Evolutionary conservation across 1,139 yeast species (phyloP).

Genomic region (Magnusiomyces paraingens): DNA sequence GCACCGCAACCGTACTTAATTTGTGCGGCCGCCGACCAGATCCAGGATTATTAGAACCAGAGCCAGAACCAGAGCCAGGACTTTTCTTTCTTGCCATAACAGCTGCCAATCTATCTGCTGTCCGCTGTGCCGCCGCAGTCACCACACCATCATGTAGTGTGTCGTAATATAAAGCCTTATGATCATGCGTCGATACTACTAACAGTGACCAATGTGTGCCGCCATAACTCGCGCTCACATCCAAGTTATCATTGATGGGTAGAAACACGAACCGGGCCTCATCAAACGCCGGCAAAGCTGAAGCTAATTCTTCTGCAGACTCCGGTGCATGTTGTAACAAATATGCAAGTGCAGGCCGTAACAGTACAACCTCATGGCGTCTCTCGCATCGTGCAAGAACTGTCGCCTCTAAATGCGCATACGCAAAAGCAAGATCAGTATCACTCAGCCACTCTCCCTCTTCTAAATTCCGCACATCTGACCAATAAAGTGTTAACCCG

Average conservation of each 20-base stretch:
- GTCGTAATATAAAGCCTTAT: constrained; percentile 41
- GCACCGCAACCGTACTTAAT: constrained; percentile 28
- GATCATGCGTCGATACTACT: constrained; percentile 37
- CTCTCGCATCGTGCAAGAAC: constrained; percentile 10
- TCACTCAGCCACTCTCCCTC: constrained; percentile 71
- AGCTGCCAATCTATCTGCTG: constrained; percentile 29
- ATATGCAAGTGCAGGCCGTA: constrained; percentile 40
- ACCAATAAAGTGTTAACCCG: constrained; percentile 41
- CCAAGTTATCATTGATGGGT: constrained; percentile 49
- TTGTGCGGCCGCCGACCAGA: constrained; percentile 8
- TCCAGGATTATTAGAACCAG: constrained; percentile 3
- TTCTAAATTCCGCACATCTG: constrained; percentile 41
- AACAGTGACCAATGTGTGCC: constrained; percentile 55
- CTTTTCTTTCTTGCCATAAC: constrained; percentile 26
- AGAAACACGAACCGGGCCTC: constrained; percentile 41
- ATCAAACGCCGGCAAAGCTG: constrained; percentile 41
- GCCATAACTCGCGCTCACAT: constrained; percentile 40
- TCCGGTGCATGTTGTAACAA: constrained; percentile 30
- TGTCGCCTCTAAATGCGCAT: constrained; percentile 47
- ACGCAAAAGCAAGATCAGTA: constrained; percentile 57
- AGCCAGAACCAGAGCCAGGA: too few species aligned
- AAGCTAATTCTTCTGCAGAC: constrained; percentile 29
- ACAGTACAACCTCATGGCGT: constrained; percentile 26
- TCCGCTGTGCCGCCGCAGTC: constrained; percentile 29
- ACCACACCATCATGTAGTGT: constrained; percentile 37